Evolutionary conservation across 306 rosid genomes (phyloP).

Genomic region (Vachellia pachyceras): DNA sequence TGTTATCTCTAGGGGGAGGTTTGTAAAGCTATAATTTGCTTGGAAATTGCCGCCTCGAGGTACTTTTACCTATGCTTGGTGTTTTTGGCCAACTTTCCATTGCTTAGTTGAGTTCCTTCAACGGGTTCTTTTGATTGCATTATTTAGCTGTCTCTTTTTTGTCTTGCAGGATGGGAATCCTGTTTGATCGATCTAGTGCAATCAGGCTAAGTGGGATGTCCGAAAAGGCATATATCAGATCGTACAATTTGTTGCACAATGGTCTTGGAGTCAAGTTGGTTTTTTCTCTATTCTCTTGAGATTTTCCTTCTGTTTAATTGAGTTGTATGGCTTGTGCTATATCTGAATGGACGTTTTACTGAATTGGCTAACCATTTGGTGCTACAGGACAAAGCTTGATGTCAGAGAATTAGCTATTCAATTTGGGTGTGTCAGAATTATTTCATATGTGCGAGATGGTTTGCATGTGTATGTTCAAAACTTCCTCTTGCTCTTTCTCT

Average conservation of each 20-base stretch:
- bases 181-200: too few relatives aligned
- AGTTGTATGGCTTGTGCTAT: too few relatives aligned
- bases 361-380: too few relatives aligned
- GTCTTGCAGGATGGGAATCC: too few relatives aligned
- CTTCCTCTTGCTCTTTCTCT: background rate
- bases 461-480: constrained; percentile 61
- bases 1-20: constrained; percentile 67
- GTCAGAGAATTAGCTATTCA: constrained; percentile 86
- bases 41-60: constrained; percentile 83
- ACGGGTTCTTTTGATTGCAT: background rate
- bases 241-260: too few relatives aligned
- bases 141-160: background rate
- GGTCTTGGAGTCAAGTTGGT: too few relatives aligned
- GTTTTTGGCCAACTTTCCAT: background rate
- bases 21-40: constrained; percentile 80
- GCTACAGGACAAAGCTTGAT: too few relatives aligned
- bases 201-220: too few relatives aligned
- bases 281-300: too few relatives aligned
- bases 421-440: constrained; percentile 83
- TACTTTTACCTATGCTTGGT: background rate
- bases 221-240: too few relatives aligned
- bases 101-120: background rate
- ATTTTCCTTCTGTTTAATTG: too few relatives aligned
- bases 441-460: constrained; percentile 69
- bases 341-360: too few relatives aligned